Conservation (phyloP, 306 rosid species). For the Pyrus pyrifolia region DNA sequence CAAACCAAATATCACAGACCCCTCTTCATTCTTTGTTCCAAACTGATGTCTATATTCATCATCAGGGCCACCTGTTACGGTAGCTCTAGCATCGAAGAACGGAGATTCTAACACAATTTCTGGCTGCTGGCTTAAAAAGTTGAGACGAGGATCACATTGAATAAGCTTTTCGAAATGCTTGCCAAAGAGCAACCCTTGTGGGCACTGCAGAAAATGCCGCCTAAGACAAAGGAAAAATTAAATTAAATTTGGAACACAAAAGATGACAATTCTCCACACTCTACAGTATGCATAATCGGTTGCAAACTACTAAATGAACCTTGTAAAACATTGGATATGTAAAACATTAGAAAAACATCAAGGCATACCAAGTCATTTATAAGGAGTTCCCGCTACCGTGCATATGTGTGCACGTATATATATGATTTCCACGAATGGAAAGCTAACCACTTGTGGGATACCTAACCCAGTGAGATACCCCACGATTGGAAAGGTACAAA, state of each 20-base stretch:
- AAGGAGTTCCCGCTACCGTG: not conserved
- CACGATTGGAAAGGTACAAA: too few species aligned
- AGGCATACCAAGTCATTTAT: not conserved
- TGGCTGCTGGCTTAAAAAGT: slow-evolving; percentile 55
- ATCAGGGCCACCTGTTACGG: slow-evolving; percentile 27
- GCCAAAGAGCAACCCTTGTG: slow-evolving; percentile 49
- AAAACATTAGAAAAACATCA: not conserved
- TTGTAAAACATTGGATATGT: too few species aligned
- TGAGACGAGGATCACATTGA: slow-evolving; percentile 81
- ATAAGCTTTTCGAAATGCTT: slow-evolving; percentile 80
- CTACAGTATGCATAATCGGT: not conserved
- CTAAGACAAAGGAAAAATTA: slow-evolving; percentile 27
- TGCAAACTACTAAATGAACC: not conserved
- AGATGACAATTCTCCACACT: not conserved
- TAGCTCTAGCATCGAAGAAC: slow-evolving; percentile 47
- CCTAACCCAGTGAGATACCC: too few species aligned
- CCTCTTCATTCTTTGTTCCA: slow-evolving; percentile 34
- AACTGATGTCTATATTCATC: slow-evolving; percentile 34
- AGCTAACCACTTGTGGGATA: too few species aligned
- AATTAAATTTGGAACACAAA: not conserved
- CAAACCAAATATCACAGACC: slow-evolving; percentile 31
- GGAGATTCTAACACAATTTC: slow-evolving; percentile 62
- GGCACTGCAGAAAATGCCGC: slow-evolving; percentile 67
- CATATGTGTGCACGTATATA: not conserved
- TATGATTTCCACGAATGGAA: too few species aligned